These are phyloP conservation scores for Crucibulum laeve DNA, from an alignment of 768 basidiomycete species.

Conservation along the genomic window DNA sequence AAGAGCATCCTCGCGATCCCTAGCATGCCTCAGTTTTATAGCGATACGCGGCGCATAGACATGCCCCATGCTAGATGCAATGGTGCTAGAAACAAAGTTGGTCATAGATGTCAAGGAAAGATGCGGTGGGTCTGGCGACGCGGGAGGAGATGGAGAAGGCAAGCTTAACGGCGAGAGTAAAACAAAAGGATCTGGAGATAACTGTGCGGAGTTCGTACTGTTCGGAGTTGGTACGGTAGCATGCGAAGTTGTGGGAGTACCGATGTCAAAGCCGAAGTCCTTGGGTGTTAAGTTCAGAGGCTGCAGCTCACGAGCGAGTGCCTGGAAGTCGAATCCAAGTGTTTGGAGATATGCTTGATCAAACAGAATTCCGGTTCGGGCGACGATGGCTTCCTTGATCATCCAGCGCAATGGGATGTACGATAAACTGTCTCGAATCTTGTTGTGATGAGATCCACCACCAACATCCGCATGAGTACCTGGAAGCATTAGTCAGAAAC, in stretches of 20 bases:
- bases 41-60: neutral
- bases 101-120: no score
- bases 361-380: constrained; percentile 14
- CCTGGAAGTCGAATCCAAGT: constrained; percentile 15
- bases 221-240: no score
- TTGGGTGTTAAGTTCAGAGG: neutral
- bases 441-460: constrained; percentile 18
- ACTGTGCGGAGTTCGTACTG: no score
- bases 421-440: constrained; percentile 14
- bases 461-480: constrained; percentile 19
- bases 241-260: neutral
- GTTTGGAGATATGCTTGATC: constrained; percentile 12
- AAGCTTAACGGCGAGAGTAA: no score
- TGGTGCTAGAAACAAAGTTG: no score
- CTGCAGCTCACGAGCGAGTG: neutral
- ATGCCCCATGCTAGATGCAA: constrained; percentile 5
- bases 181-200: no score
- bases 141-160: no score
- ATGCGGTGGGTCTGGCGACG: no score
- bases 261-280: neutral
- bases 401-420: constrained; percentile 23
- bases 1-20: constrained; percentile 9
- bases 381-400: constrained; percentile 21
- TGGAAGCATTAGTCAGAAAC: neutral
- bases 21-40: neutral